Evolutionary conservation across 1,284 basidiomycete genomes (phyloP).

Genomic region (Pterula multifida): DNA sequence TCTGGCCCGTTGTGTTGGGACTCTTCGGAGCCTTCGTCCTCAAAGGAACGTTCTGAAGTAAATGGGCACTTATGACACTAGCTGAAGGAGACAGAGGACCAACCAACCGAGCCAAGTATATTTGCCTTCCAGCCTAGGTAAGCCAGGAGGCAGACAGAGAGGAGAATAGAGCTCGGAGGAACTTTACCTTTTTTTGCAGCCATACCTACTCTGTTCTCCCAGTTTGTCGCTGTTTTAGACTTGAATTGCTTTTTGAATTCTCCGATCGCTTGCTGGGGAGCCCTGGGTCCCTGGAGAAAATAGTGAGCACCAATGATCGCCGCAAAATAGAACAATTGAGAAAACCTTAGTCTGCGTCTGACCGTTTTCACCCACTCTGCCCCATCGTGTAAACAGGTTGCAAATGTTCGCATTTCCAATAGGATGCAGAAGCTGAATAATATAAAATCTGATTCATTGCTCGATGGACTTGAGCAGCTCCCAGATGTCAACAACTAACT

Average conservation of each 20-base stretch:
- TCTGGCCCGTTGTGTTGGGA: constrained; percentile 28
- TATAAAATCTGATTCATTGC: constrained; percentile 37
- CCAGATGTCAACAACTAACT: constrained; percentile 21
- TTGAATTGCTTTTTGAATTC: constrained; percentile 57
- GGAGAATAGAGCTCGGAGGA: background rate
- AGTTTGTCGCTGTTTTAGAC: constrained; percentile 35
- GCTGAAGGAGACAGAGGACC: background rate
- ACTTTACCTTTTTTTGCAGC: constrained; percentile 36
- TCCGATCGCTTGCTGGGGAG: constrained; percentile 22
- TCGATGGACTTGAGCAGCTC: background rate
- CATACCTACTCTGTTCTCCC: constrained; percentile 46
- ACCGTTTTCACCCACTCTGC: constrained; percentile 47
- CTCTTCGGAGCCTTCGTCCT: constrained; percentile 33
- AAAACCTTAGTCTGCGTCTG: constrained; percentile 36
- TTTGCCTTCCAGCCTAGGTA: too few relatives aligned
- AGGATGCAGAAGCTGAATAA: constrained; percentile 48
- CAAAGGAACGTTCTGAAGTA: constrained; percentile 35
- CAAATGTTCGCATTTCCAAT: constrained; percentile 26
- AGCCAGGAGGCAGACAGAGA: too few relatives aligned
- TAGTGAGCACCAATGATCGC: constrained; percentile 1
- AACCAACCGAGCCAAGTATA: constrained; percentile 43
- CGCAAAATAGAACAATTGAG: background rate
- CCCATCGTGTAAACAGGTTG: constrained; percentile 46
- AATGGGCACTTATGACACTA: background rate
- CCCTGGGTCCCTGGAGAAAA: constrained; percentile 21